phyloP scores from a whole-genome alignment of 1,284 basidiomycete genomes.

The Blastosporella zonata region DNA sequence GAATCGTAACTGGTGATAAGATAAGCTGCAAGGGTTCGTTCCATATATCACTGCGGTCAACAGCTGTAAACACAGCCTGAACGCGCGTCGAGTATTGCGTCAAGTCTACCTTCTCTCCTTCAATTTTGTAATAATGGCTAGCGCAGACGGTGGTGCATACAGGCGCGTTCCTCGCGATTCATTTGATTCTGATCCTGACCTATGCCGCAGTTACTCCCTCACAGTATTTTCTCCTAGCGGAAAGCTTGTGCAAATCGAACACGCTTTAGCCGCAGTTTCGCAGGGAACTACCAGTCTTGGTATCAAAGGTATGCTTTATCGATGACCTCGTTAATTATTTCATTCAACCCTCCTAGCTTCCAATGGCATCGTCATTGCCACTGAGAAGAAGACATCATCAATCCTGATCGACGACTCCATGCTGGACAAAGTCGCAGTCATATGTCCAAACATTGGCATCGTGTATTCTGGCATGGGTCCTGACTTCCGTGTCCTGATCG shows the following conservation, averaged over 20 bases:
- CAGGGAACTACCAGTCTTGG: slow-evolving; percentile 96
- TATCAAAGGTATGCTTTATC: slow-evolving; percentile 79
- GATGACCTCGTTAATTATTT: slow-evolving; percentile 18
- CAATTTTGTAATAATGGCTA: slow-evolving; percentile 49
- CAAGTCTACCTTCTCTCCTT: slow-evolving; percentile 17
- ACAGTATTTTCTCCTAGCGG: slow-evolving; percentile 99
- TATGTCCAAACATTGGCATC: slow-evolving; percentile 99
- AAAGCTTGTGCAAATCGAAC: slow-evolving; percentile 99
- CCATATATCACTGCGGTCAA: neutral
- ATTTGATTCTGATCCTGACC: slow-evolving; percentile 20
- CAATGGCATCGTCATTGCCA: slow-evolving; percentile 98
- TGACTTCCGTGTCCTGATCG: slow-evolving; percentile 92
- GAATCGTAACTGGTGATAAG: slow-evolving; percentile 1
- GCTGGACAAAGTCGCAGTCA: slow-evolving; percentile 93
- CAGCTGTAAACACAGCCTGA: slow-evolving; percentile 7
- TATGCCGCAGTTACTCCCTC: slow-evolving; percentile 81
- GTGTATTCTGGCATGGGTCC: slow-evolving; percentile 99
- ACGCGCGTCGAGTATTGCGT: slow-evolving; percentile 6
- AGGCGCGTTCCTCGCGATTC: slow-evolving; percentile 43
- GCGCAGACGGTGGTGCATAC: slow-evolving; percentile 77
- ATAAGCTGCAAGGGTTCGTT: neutral
- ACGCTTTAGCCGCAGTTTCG: slow-evolving; percentile 96
- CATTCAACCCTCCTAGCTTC: slow-evolving; percentile 60
- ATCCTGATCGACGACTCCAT: slow-evolving; percentile 97
- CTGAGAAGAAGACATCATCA: slow-evolving; percentile 98